These are phyloP conservation scores for Polyplosphaeria fusca DNA, from an alignment of 495 filamentous ascomycete species.

Conservation along the genomic window DNA sequence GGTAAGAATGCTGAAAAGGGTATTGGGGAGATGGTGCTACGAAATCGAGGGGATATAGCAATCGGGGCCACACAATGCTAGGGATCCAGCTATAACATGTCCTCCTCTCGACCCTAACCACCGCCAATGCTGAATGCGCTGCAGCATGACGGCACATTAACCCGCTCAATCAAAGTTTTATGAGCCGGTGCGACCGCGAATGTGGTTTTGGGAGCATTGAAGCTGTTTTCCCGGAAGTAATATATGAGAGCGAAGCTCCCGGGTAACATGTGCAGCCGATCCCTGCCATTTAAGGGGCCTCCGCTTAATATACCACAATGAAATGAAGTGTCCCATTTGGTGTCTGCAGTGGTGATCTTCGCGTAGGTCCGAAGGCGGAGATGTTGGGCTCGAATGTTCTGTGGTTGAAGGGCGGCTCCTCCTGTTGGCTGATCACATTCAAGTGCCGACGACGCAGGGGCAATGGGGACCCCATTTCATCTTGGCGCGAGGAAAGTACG, in stretches of 20 bases:
- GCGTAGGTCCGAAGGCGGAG: too few species aligned
- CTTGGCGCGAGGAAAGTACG: too few species aligned
- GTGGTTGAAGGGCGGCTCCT: too few species aligned
- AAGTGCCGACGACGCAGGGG: too few species aligned
- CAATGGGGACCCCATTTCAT: too few species aligned
- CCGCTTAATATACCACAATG: neutral
- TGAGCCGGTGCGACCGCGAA: neutral
- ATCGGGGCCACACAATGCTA: neutral
- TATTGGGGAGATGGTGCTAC: neutral
- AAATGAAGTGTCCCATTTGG: neutral
- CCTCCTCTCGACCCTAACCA: neutral
- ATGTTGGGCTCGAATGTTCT: too few species aligned
- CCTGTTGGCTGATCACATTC: too few species aligned
- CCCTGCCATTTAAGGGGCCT: neutral
- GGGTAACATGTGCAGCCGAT: neutral
- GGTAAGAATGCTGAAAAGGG: too few species aligned
- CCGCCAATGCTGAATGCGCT: neutral
- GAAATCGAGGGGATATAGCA: constrained; percentile 1
- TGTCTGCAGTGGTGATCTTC: too few species aligned
- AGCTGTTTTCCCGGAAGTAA: neutral
- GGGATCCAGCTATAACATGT: neutral
- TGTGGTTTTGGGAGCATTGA: too few species aligned
- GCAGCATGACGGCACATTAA: neutral
- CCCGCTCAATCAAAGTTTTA: neutral
- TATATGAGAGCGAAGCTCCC: neutral